Evolutionary conservation across 2,329 filamentous ascomycete genomes (phyloP), one percentile per base, ranked within the genome.

Genomic region (Calonectria honghensis): DNA sequence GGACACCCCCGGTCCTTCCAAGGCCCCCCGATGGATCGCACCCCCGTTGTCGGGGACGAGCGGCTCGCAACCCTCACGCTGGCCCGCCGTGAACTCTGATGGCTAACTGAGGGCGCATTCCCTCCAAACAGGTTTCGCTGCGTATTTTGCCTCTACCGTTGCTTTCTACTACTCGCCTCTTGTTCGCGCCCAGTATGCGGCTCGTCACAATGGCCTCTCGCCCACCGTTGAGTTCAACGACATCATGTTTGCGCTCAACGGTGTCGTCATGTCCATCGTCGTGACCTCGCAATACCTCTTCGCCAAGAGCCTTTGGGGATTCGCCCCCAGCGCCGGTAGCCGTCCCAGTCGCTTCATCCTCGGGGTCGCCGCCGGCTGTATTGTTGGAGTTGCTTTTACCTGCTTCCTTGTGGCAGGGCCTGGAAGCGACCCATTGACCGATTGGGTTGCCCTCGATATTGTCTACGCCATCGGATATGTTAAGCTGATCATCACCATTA

Each of bases 201-300:
- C 91, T 24, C 93, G 97, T 74, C 92, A 98, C 84, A 85, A 90
- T 59, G 92, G 93, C 6, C 92, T 95, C 10, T 91, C 94, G 54
- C 95, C 96, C 4, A 97, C 96, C 0, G 96, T 98, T 37, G 92
- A 94, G 70, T 91, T 95, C 85, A 98, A 98, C 86, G 97, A 99
- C 86, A 90, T 98, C 73, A 91, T 93, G 18, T 98, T 98, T 84
- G 96, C 96, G 20, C 87, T 92, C 4, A 96, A 98, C 86, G 96
- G 94, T 41, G 88, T 95, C 20, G 76, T 96, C 13, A 86, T 98
- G 76, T 95, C 93, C 79, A 80, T 91, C 54, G 83, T 98, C 70
- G 91, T 92, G n/a, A 93, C 94, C 75, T 94, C 92, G 64, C 96
- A 98, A 84, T 92, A 92, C 79, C 94, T 97, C 81, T 91, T 90